Evolutionary conservation across 441 rosid species (phyloP).

Genomic region (Erysimum cheiri): DNA sequence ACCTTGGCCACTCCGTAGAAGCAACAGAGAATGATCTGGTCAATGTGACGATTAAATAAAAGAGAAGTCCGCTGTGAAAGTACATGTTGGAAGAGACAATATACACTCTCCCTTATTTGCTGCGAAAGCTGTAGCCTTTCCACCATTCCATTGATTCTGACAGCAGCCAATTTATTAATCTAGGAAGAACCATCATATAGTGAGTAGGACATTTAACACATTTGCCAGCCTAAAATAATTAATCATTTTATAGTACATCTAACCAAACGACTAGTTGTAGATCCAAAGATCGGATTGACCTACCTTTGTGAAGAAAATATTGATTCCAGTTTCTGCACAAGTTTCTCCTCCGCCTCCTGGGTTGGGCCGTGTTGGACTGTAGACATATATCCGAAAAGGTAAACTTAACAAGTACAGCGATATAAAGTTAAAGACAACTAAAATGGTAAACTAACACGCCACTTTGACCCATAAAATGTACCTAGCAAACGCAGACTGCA

Average conservation of each 20-base stretch:
- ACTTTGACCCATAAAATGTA: conserved; percentile 41
- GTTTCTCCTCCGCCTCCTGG: conserved; percentile 99
- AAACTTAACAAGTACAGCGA: conserved; percentile 24
- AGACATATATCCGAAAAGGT: conserved; percentile 35
- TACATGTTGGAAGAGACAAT: conserved; percentile 81
- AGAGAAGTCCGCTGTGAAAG: conserved; percentile 78
- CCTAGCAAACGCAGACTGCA: conserved; percentile 99
- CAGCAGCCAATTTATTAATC: conserved; percentile 97
- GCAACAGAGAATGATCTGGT: conserved; percentile 98
- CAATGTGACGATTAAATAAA: conserved; percentile 93
- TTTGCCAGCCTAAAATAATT: background rate
- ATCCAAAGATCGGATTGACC: conserved; percentile 21
- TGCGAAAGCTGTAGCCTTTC: conserved; percentile 90
- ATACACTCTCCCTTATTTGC: conserved; percentile 84
- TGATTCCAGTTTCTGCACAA: conserved; percentile 98
- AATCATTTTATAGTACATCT: conserved; percentile 15
- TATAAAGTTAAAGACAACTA: conserved; percentile 9
- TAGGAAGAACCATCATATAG: conserved; percentile 41
- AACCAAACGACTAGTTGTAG: conserved; percentile 15
- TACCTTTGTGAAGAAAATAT: conserved; percentile 91
- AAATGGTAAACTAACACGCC: background rate
- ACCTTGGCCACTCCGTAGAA: conserved; percentile 96
- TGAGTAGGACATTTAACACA: conserved; percentile 26
- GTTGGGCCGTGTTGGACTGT: conserved; percentile 92
- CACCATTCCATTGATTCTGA: conserved; percentile 93